A percentile compares a stretch with the other conserved stretches of the same genome.
These are phyloP conservation scores for Vitis amurensis DNA, from an alignment of 164 flowering plant species.

Conservation along the genomic window DNA sequence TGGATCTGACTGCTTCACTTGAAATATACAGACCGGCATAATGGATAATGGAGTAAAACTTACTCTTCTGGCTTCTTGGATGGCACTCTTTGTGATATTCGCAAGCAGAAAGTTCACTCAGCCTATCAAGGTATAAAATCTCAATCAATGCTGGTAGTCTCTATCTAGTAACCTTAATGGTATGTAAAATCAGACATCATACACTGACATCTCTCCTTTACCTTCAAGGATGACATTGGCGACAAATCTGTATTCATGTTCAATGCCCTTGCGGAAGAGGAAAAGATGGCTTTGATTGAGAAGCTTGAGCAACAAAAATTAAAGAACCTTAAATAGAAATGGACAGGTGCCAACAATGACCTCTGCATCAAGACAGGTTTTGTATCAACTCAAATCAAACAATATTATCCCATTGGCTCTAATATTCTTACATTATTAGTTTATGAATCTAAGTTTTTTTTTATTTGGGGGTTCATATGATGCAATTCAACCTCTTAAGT, in stretches of 20 bases:
- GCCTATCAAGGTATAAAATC: slow-evolving; percentile 70
- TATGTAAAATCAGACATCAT: not conserved
- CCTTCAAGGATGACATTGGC: slow-evolving; percentile 80
- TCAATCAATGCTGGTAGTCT: too few species aligned
- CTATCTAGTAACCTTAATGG: not conserved
- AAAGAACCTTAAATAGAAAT: not conserved
- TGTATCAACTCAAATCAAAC: too few species aligned
- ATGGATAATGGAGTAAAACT: slow-evolving; percentile 76
- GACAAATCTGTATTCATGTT: slow-evolving; percentile 87
- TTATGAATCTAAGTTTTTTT: too few species aligned
- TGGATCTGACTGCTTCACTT: not conserved
- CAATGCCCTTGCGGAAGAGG: slow-evolving; percentile 70
- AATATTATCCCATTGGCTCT: too few species aligned
- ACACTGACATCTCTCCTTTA: slow-evolving; percentile 2
- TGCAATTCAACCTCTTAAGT: too few species aligned
- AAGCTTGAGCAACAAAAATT: slow-evolving; percentile 53
- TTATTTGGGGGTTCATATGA: too few species aligned
- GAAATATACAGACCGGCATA: slow-evolving; percentile 60
- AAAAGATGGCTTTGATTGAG: slow-evolving; percentile 62
- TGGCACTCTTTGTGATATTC: slow-evolving; percentile 77
- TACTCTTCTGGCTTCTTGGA: slow-evolving; percentile 68
- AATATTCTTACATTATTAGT: too few species aligned
- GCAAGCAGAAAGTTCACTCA: slow-evolving; percentile 92
- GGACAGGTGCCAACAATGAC: not conserved
- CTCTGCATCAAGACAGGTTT: too few species aligned